Conservation (phyloP, 331 rosid species). For the Stylosanthes scabra region DNA sequence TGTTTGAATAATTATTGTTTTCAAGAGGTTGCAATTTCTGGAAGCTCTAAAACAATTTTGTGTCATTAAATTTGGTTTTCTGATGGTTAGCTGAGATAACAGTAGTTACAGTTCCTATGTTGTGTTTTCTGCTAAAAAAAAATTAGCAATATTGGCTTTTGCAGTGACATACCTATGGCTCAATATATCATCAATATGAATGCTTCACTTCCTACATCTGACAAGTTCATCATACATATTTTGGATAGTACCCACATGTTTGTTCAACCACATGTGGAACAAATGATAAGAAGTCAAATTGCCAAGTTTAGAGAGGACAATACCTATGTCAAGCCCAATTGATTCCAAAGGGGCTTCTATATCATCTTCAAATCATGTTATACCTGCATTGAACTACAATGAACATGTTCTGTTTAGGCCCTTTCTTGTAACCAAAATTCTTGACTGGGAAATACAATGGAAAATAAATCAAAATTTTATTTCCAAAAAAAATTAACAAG, state of each 20-base stretch:
- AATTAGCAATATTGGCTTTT: constrained; percentile 7
- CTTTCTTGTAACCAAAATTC: constrained; percentile 3
- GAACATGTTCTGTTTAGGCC: constrained; percentile 8
- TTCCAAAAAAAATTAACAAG: too few relatives aligned
- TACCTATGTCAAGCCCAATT: constrained; percentile 83
- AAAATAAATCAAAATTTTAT: too few relatives aligned
- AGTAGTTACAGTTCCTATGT: not conserved
- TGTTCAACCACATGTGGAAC: constrained; percentile 82
- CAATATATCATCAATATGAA: constrained; percentile 88
- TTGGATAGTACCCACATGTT: constrained; percentile 83
- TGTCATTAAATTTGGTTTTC: not conserved
- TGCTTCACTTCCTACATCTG: constrained; percentile 72
- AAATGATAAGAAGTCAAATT: constrained; percentile 75
- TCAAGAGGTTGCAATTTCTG: not conserved
- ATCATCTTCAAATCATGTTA: not conserved
- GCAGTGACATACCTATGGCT: constrained; percentile 95
- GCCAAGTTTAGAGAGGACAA: constrained; percentile 86
- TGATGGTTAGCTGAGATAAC: not conserved
- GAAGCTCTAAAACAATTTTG: not conserved
- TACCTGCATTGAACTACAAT: not conserved
- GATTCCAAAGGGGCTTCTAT: constrained; percentile 30
- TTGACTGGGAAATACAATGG: not conserved
- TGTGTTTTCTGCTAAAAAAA: constrained; percentile 15
- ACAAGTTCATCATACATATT: constrained; percentile 77
- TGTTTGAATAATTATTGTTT: too few relatives aligned